phyloP scores from a whole-genome alignment of 371 early-diverging fungal genomes.

The Entomophthora muscae region DNA sequence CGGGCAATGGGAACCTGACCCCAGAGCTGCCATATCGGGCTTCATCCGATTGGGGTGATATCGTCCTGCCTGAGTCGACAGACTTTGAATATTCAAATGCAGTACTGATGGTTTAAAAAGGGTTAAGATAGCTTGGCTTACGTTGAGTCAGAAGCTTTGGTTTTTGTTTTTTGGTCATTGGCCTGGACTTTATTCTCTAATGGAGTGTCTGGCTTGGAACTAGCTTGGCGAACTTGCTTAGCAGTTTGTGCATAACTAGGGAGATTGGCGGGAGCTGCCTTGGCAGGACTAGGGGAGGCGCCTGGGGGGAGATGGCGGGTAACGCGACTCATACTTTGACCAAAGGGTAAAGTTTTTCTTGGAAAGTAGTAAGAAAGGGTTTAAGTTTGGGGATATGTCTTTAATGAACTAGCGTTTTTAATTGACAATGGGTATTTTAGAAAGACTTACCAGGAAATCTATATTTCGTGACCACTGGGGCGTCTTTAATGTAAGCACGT shows the following conservation, averaged over 20 bases:
- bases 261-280: not conserved
- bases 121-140: too few species aligned
- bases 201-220: not conserved
- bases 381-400: not conserved
- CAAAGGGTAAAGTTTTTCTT: not conserved
- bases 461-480: not conserved
- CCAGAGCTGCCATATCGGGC: not conserved
- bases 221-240: not conserved
- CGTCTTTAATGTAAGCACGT: too few species aligned
- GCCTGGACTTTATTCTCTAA: not conserved
- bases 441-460: not conserved
- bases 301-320: not conserved
- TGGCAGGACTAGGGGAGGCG: not conserved
- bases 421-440: not conserved
- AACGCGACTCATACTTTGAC: not conserved
- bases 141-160: not conserved
- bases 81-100: too few species aligned
- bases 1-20: not conserved
- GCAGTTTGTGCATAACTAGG: conserved; percentile 5
- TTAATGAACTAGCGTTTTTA: not conserved
- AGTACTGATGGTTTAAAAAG: too few species aligned
- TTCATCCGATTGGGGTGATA: not conserved
- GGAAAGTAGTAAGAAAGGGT: not conserved
- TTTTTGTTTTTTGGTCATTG: not conserved
- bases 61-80: not conserved